Conservation (phyloP, 2,329 filamentous ascomycete genomes). For the Aureobasidium namibiae region DNA sequence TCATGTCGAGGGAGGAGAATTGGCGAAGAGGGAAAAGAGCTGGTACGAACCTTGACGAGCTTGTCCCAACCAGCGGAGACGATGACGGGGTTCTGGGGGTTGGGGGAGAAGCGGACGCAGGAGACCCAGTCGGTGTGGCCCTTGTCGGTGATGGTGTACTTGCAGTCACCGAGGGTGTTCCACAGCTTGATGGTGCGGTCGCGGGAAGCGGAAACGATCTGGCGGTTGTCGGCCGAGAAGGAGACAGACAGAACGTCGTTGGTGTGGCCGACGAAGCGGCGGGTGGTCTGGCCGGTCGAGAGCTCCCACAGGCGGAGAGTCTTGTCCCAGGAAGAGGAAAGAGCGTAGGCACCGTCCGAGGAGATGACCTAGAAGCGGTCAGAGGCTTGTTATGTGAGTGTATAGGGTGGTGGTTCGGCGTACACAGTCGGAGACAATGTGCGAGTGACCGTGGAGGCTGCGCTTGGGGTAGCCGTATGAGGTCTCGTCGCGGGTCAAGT, state of each 20-base stretch:
- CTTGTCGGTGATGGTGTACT: conserved; percentile 99
- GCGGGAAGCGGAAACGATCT: conserved; percentile 98
- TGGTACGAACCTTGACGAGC: conserved; percentile 88
- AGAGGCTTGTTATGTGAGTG: neutral
- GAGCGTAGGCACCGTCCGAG: conserved; percentile 97
- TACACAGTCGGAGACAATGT: conserved; percentile 99
- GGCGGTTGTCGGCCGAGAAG: conserved; percentile 99
- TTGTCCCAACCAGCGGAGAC: conserved; percentile 99
- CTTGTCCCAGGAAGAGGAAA: conserved; percentile 99
- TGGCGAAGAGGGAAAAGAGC: conserved; percentile 16
- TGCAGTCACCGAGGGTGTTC: conserved; percentile 99
- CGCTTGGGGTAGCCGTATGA: conserved; percentile 99
- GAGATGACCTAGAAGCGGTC: conserved; percentile 74
- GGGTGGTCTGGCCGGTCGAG: conserved; percentile 90
- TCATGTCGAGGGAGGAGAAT: conserved; percentile 52
- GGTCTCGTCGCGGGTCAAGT: conserved; percentile 96
- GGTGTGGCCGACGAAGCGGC: conserved; percentile 97
- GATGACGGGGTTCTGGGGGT: conserved; percentile 99
- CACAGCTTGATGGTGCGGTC: conserved; percentile 99
- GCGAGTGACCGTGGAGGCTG: conserved; percentile 96
- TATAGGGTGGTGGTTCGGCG: conserved; percentile 34
- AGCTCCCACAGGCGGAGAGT: conserved; percentile 99
- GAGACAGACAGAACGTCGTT: conserved; percentile 99
- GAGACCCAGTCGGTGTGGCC: conserved; percentile 99
- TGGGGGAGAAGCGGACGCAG: conserved; percentile 98